phyloP scores from a whole-genome alignment of 2,329 filamentous ascomycete genomes.

The Grosmannia huntii region DNA sequence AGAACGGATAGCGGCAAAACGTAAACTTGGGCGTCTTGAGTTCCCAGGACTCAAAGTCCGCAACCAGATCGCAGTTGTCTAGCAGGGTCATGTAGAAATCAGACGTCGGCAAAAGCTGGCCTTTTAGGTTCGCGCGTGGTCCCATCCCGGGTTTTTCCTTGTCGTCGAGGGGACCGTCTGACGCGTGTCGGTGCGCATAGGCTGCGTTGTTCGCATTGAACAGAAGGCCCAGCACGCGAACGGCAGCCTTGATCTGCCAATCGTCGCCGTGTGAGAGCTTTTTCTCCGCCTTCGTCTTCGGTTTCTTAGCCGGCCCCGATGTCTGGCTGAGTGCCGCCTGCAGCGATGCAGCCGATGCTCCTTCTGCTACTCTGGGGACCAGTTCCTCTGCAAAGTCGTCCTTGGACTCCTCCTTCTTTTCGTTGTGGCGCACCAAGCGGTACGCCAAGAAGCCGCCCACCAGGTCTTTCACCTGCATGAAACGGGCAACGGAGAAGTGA shows the following conservation, averaged over 20 bases:
- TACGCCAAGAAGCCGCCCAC: slow-evolving; percentile 71
- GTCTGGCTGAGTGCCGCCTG: slow-evolving; percentile 60
- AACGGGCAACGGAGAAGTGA: slow-evolving; percentile 52
- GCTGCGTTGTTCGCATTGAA: slow-evolving; percentile 64
- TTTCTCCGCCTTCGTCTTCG: slow-evolving; percentile 37
- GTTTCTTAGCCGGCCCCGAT: slow-evolving; percentile 30
- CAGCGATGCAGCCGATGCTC: slow-evolving; percentile 55
- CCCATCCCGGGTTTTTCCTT: slow-evolving; percentile 17
- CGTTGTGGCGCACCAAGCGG: slow-evolving; percentile 57
- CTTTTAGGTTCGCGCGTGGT: slow-evolving; percentile 33
- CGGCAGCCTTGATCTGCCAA: slow-evolving; percentile 77
- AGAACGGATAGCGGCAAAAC: slow-evolving; percentile 87
- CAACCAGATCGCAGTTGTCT: slow-evolving; percentile 73
- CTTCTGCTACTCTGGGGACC: slow-evolving; percentile 58
- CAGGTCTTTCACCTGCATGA: slow-evolving; percentile 64
- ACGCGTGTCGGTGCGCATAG: slow-evolving; percentile 19
- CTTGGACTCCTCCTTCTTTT: slow-evolving; percentile 47
- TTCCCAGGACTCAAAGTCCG: slow-evolving; percentile 84
- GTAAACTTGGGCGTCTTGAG: slow-evolving; percentile 60
- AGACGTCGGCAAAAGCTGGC: slow-evolving; percentile 63
- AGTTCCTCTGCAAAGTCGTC: slow-evolving; percentile 53
- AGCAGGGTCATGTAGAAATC: slow-evolving; percentile 81
- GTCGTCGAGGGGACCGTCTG: not conserved
- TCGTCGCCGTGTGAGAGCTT: slow-evolving; percentile 58
- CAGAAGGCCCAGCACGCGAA: slow-evolving; percentile 65